A percentile compares a stretch with the other conserved stretches of the same genome.
Conservation (phyloP, 2,329 filamentous ascomycete species). For the Phyllosticta paracitricarpa region DNA sequence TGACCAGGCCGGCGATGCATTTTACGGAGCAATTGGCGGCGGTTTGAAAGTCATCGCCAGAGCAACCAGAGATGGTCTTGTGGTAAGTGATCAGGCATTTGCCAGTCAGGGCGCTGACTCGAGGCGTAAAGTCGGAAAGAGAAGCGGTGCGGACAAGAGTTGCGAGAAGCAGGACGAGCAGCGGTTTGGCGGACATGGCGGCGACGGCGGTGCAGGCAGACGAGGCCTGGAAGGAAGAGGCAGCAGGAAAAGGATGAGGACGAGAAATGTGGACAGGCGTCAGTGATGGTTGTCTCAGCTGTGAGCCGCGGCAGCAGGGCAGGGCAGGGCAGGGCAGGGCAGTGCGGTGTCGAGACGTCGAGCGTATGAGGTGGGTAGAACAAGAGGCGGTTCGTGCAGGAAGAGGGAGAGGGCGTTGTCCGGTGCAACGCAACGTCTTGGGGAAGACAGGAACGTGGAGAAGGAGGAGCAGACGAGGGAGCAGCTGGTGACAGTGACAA, state of each 20-base stretch:
- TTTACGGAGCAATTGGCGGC: conserved; percentile 20
- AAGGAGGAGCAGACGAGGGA: neutral
- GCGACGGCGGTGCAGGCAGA: neutral
- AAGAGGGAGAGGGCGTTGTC: neutral
- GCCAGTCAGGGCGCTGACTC: conserved; percentile 29
- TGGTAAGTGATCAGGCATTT: conserved; percentile 33
- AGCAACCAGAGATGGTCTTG: conserved; percentile 30
- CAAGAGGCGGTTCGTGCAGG: neutral
- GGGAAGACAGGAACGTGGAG: neutral
- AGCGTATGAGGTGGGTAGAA: neutral
- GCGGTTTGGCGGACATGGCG: neutral
- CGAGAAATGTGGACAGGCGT: conserved; percentile 1
- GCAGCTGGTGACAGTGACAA: neutral
- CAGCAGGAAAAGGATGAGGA: conserved; percentile 1
- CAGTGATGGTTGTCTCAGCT: neutral
- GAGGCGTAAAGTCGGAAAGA: conserved; percentile 36
- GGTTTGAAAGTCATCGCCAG: conserved; percentile 21
- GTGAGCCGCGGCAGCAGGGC: neutral
- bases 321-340: too few relatives aligned
- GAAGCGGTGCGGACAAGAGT: conserved; percentile 26
- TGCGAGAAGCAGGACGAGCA: conserved; percentile 13
- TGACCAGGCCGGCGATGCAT: conserved; percentile 32
- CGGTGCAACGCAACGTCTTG: neutral
- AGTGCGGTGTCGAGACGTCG: neutral
- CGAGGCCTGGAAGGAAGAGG: neutral